Conservation (phyloP, 192 early-diverging fungal genomes). For the Gaertneriomyces semiglobifer region DNA sequence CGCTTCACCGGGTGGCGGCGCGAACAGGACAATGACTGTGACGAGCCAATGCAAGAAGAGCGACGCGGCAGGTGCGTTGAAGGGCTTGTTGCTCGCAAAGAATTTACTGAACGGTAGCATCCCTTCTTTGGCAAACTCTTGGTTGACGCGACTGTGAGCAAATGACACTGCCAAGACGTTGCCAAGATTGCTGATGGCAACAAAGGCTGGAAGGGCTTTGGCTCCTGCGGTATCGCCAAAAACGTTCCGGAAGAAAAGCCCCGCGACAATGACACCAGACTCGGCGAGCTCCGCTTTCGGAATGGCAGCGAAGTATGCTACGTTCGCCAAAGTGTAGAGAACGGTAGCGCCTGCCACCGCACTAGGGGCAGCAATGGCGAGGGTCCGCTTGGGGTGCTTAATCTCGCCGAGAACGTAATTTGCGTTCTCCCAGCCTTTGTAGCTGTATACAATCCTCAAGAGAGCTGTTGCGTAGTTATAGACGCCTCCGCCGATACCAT, state of each 20-base stretch:
- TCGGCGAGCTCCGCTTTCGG: slow-evolving; percentile 61
- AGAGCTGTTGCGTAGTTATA: background rate
- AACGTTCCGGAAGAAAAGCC: slow-evolving; percentile 51
- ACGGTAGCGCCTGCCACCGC: slow-evolving; percentile 68
- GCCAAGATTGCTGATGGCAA: slow-evolving; percentile 1
- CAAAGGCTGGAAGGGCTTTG: slow-evolving; percentile 18
- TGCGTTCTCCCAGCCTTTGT: slow-evolving; percentile 68
- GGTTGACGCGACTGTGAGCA: slow-evolving; percentile 18
- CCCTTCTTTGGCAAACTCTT: slow-evolving; percentile 9
- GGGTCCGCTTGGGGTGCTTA: slow-evolving; percentile 67
- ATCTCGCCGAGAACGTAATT: slow-evolving; percentile 83
- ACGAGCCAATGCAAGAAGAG: slow-evolving; percentile 12
- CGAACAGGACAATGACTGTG: slow-evolving; percentile 15
- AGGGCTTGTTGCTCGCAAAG: slow-evolving; percentile 10
- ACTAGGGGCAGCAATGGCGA: slow-evolving; percentile 73
- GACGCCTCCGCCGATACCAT: slow-evolving; percentile 11
- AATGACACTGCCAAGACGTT: slow-evolving; percentile 18
- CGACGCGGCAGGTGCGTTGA: slow-evolving; percentile 10
- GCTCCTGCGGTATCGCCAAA: slow-evolving; percentile 38
- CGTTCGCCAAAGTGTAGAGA: slow-evolving; percentile 75
- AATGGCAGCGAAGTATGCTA: slow-evolving; percentile 76
- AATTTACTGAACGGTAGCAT: slow-evolving; percentile 9
- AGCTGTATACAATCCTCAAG: slow-evolving; percentile 45
- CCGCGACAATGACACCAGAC: slow-evolving; percentile 62
- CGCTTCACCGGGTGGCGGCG: slow-evolving; percentile 35